Conservation (phyloP, 2,329 filamentous ascomycete species). For the Epichloe sibirici region DNA sequence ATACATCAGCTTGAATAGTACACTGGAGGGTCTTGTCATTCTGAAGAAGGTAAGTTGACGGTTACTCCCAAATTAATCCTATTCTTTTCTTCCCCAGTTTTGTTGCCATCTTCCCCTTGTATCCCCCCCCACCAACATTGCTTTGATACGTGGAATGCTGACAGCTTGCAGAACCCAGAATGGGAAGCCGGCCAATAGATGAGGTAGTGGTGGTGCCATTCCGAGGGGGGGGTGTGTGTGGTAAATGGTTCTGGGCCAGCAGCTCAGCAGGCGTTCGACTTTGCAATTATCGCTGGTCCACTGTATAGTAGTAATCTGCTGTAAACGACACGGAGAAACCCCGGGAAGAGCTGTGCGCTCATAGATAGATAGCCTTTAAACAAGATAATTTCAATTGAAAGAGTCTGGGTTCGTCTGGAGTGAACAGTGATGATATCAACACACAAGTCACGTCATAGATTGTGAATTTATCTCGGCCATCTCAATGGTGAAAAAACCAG, state of each 20-base stretch:
- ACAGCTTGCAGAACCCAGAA: constrained; percentile 24
- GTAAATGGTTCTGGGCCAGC: not conserved
- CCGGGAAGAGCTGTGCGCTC: constrained; percentile 9
- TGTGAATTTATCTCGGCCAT: not conserved
- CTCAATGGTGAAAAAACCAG: not conserved
- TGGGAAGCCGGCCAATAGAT: constrained; percentile 27
- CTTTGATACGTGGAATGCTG: constrained; percentile 4
- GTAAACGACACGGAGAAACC: not conserved
- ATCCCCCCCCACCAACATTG: too few relatives aligned
- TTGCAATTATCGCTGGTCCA: constrained; percentile 10
- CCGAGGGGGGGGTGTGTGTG: not conserved
- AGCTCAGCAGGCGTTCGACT: not conserved
- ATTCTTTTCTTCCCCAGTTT: not conserved
- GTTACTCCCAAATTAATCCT: not conserved
- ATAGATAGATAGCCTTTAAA: constrained; percentile 14
- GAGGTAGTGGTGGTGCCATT: constrained; percentile 1
- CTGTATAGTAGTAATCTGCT: constrained; percentile 21
- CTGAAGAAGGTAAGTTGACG: constrained; percentile 69
- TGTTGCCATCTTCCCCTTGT: too few relatives aligned
- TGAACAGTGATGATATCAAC: too few relatives aligned
- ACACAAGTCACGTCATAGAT: not conserved
- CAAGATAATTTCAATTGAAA: not conserved
- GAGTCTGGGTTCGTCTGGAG: too few relatives aligned
- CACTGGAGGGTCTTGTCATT: constrained; percentile 88
- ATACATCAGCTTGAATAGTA: constrained; percentile 85